Percentiles rank a stretch among this genome's conserved stretches.
These are phyloP conservation scores for Moesziomyces sp. DNA, from an alignment of 1,284 basidiomycete genomes.

Conservation along the genomic window DNA sequence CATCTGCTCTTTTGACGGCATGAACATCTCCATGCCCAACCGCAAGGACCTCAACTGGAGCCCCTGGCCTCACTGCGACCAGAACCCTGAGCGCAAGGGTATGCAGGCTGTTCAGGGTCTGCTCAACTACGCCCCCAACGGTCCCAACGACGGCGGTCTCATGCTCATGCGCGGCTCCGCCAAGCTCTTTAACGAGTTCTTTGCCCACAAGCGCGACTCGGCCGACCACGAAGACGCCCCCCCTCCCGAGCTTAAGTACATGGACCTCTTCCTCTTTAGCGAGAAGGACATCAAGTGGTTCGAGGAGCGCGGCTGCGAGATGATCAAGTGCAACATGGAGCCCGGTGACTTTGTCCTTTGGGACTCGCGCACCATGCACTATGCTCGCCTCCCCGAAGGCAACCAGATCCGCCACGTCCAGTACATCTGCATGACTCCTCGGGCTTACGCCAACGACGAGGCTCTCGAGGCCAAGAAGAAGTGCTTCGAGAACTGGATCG, in stretches of 20 bases:
- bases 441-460: slow-evolving; percentile 6
- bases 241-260: slow-evolving; percentile 20
- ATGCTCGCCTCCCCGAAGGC: slow-evolving; percentile 22
- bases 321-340: slow-evolving; percentile 55
- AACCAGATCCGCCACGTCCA: slow-evolving; percentile 31
- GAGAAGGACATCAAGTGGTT: slow-evolving; percentile 60
- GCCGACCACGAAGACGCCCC: slow-evolving; percentile 58
- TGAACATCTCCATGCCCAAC: slow-evolving; percentile 24
- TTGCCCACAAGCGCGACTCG: slow-evolving; percentile 51
- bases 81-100: slow-evolving; percentile 65
- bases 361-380: slow-evolving; percentile 52
- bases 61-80: slow-evolving; percentile 69
- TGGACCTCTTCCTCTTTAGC: slow-evolving; percentile 66
- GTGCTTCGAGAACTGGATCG: slow-evolving; percentile 21
- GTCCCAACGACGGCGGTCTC: slow-evolving; percentile 69
- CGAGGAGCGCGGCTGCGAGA: slow-evolving; percentile 55
- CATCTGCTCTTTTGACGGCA: slow-evolving; percentile 64
- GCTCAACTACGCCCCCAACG: slow-evolving; percentile 68
- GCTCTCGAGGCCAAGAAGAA: slow-evolving; percentile 15
- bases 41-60: slow-evolving; percentile 33
- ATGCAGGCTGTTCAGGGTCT: slow-evolving; percentile 70
- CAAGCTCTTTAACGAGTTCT: slow-evolving; percentile 67
- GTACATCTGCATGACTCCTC: slow-evolving; percentile 24
- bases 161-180: slow-evolving; percentile 68
- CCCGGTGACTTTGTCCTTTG: slow-evolving; percentile 63